A percentile compares a stretch with the other conserved stretches of the same genome.
Evolutionary conservation across 306 rosid species (phyloP).

Genomic region (Castanea sativa): DNA sequence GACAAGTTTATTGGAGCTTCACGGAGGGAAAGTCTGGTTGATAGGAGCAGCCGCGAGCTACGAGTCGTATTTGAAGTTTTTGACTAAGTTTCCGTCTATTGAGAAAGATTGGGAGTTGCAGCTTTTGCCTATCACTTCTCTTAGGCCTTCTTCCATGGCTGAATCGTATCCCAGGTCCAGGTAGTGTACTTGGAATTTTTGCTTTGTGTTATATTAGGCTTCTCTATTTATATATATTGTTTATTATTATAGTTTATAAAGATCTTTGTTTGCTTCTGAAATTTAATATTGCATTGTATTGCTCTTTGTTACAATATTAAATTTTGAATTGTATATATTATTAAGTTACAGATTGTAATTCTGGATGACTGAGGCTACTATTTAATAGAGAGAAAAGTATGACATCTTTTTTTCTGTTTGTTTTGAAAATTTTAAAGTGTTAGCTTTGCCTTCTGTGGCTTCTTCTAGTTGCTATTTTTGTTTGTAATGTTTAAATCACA

Average conservation of each 20-base stretch:
- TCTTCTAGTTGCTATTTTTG: neutral
- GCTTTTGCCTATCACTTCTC: conserved; percentile 84
- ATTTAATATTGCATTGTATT: neutral
- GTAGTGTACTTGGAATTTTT: conserved; percentile 23
- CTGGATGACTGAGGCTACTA: neutral
- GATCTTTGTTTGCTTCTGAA: conserved; percentile 17
- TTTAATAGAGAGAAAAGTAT: neutral
- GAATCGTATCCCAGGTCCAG: conserved; percentile 75
- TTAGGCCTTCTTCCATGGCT: conserved; percentile 43
- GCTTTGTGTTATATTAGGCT: neutral
- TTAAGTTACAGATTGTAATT: neutral
- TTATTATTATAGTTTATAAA: neutral
- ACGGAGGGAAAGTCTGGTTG: conserved; percentile 64
- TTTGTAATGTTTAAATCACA: neutral
- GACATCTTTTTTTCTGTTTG: neutral
- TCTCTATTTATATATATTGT: neutral
- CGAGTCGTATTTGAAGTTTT: conserved; percentile 73
- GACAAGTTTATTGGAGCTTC: conserved; percentile 44
- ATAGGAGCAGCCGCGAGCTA: conserved; percentile 69
- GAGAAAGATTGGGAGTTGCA: conserved; percentile 92
- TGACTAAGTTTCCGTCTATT: conserved; percentile 57
- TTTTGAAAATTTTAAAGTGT: neutral
- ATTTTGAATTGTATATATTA: neutral
- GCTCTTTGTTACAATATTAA: neutral
- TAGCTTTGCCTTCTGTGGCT: neutral